Base-by-base conservation (phyloP, 345 rosid species). In the Nephelium lappaceum region DNA sequence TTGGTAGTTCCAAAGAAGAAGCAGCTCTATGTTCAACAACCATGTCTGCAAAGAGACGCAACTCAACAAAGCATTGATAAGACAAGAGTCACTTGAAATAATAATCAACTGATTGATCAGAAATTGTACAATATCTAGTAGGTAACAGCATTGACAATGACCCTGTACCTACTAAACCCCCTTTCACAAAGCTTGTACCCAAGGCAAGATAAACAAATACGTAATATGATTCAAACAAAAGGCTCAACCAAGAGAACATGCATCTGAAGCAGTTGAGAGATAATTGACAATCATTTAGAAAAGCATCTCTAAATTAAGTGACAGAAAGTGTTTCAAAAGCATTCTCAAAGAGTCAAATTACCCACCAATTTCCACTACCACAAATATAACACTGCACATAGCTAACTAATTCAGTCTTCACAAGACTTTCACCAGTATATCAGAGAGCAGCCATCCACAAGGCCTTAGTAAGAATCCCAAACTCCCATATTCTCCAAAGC, bases 11-110 rank as follows among this genome's bases (percentile, higher is more conserved):
- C 16, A 49, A 78, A 63, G 27, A 41, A 38, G 58, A 66, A 51
- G 5, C 3, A 27, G 68, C 38, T 64, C 27, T 76, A 21, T 49
- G 64, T 58, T 53, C 67, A 45, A 41, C 19, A 67, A 38, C 64
- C n/a, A 11, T 39, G 61, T 38, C 55, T 58, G 57, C 76, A 77
- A 77, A 38, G 64, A 72, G 67, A 38, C 19, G 15, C 19, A 65
- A 70, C 72, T 51, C 7, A 60, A 60, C 27, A 21, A 3, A n/a
- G 27, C 64, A 60, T 60, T 11, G 11, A 60, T 9, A 60, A 60
- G 64, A 9, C 27, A 60, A 58, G 63, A 23, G 25, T 8, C 27
- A 9, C 8, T 4, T 53, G 58, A 53, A 53, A 60, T 23, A 60
- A 60, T 7, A 60, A 60, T 60, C 23, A n/a, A 60, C 21, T 19